Evolutionary conservation across 371 early-diverging fungal genomes (phyloP), one percentile per base, ranked within the genome.

Genomic region (Smittium mucronatum): DNA sequence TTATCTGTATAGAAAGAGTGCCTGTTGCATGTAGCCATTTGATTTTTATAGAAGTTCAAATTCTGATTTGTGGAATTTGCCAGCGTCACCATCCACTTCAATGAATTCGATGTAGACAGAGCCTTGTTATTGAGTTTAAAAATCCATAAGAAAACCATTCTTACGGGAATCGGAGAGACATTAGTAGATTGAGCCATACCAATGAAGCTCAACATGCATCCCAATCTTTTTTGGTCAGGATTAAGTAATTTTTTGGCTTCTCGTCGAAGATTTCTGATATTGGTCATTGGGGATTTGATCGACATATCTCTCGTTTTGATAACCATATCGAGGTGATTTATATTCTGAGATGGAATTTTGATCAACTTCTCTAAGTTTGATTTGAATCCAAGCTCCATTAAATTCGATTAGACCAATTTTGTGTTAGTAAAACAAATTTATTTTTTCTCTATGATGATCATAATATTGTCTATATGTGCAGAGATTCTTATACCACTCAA

Each of bases 401-500:
- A 57, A 25, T 78, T 76, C 5, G 71, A 66, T 30, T 70, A 75
- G 64, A 78, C 33, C 26, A 70, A 65, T 59, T 58, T 67, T 0
- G 72, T 76, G 63, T 30, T 30, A 57, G 72, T 73, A 36, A 68
- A 71, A 16, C n/a, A 5, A 16, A 57, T 16, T 2, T 21, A 16
- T 30, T 29, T 32, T 28, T 32, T 64, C 21, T 72, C 74, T 29
- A 31, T 36, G 58, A 73, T 70, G 59, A 78, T 35, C 34, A 78
- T 57, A n/a, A 78, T 69, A 28, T 81, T 78, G 76, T 81, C 78
- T 0, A 81, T 71, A 36, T 81, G 78, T 30, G 75, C 74, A 5
- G 69, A 73, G 21, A 81, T 64, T 28, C 81, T 69, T 34, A 74
- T 73, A 0, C 80, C 80, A 11, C 73, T 71, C 2, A 35, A 68